Percentiles rank a stretch among this genome's conserved stretches.
These are phyloP conservation scores for Alternaria consortialis DNA, from an alignment of 2,329 filamentous ascomycete genomes.

Conservation along the genomic window DNA sequence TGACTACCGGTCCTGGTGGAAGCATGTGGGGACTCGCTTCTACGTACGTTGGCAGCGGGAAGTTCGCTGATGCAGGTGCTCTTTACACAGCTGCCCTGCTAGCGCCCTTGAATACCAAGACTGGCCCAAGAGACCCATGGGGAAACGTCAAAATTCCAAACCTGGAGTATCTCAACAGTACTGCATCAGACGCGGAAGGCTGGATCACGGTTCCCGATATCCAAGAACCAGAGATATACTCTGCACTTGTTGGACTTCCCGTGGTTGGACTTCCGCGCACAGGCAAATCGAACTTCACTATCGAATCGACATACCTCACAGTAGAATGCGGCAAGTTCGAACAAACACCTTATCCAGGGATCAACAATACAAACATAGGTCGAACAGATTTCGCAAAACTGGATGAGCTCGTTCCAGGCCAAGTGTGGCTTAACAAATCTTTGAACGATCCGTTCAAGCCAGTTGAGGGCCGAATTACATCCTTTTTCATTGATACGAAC, in stretches of 20 bases:
- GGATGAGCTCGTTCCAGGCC: constrained; percentile 27
- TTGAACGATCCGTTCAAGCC: constrained; percentile 21
- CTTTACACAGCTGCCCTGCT: constrained; percentile 41
- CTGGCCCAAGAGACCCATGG: constrained; percentile 41
- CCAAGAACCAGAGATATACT: constrained; percentile 33
- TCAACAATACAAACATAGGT: neutral
- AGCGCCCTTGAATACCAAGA: constrained; percentile 31
- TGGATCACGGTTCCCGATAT: constrained; percentile 34
- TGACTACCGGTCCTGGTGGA: constrained; percentile 38
- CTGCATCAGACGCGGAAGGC: constrained; percentile 19
- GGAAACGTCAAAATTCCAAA: constrained; percentile 49
- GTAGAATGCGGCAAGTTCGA: constrained; percentile 24
- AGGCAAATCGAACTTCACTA: constrained; percentile 22
- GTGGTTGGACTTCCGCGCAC: constrained; percentile 28
- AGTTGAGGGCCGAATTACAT: neutral
- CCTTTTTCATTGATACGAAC: constrained; percentile 41
- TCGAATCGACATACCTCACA: constrained; percentile 36
- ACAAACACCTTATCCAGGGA: constrained; percentile 17
- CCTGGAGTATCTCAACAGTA: constrained; percentile 21
- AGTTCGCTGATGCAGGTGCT: constrained; percentile 28
- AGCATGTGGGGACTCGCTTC: constrained; percentile 23
- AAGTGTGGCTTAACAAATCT: constrained; percentile 32
- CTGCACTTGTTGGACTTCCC: constrained; percentile 43
- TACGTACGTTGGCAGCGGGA: constrained; percentile 25
- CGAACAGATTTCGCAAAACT: constrained; percentile 23